Evolutionary conservation across 139 green algal species (phyloP).

Genomic region (Yamagishiella unicocca): DNA sequence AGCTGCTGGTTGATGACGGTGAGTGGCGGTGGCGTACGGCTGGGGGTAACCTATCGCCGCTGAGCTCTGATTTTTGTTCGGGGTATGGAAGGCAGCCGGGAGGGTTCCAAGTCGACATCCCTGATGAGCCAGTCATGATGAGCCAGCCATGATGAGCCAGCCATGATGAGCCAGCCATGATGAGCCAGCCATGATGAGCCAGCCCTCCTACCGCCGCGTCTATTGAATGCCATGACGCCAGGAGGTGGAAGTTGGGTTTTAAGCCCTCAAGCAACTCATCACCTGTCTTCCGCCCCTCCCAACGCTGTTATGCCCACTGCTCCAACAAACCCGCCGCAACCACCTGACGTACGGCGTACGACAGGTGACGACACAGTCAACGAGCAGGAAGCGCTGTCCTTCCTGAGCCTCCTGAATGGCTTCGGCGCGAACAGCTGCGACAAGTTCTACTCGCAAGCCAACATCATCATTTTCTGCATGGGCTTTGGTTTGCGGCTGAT

Average conservation of each 20-base stretch:
- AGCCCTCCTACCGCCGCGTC: too few relatives aligned
- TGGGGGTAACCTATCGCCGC: too few relatives aligned
- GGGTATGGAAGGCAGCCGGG: too few relatives aligned
- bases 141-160: not conserved
- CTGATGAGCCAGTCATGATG: not conserved
- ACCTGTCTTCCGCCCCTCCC: not conserved
- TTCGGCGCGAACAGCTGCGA: slow-evolving; percentile 8
- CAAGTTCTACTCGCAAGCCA: not conserved
- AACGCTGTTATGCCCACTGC: too few relatives aligned
- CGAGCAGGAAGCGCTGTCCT: not conserved
- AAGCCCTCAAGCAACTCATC: not conserved
- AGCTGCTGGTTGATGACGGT: slow-evolving; percentile 25
- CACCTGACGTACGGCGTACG: not conserved
- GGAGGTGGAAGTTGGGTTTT: not conserved
- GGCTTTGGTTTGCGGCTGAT: not conserved
- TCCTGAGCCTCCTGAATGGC: not conserved
- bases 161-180: not conserved
- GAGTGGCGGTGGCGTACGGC: not conserved
- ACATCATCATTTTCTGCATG: slow-evolving; percentile 15
- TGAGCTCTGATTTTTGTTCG: too few relatives aligned
- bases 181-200: not conserved
- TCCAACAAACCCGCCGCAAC: too few relatives aligned
- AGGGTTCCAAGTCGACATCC: too few relatives aligned
- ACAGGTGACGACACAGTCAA: not conserved
- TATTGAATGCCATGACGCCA: too few relatives aligned